A percentile compares a stretch with the other conserved stretches of the same genome.
Conservation (phyloP, 2,329 filamentous ascomycete species). For the Botryotinia calthae region DNA sequence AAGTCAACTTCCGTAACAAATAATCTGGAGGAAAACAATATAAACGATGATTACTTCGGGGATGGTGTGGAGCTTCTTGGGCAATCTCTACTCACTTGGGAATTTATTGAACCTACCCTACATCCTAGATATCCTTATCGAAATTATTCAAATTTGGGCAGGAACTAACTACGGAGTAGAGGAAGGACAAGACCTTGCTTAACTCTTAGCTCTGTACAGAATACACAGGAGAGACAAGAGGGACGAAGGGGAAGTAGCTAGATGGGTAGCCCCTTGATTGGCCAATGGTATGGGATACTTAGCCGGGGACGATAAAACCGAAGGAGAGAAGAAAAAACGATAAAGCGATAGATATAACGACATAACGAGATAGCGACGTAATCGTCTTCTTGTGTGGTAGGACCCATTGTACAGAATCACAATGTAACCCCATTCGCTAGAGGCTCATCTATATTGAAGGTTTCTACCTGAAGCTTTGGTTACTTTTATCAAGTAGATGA, state of each 20-base stretch:
- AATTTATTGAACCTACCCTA: background rate
- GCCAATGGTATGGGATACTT: background rate
- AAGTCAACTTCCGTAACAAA: background rate
- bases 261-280: background rate
- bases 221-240: background rate
- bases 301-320: background rate
- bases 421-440: background rate
- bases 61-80: background rate
- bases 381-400: background rate
- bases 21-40: background rate
- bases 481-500: background rate
- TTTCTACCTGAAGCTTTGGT: background rate
- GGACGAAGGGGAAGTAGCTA: background rate
- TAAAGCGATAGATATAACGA: background rate
- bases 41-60: constrained; percentile 1
- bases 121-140: background rate
- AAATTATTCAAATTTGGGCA: constrained; percentile 5
- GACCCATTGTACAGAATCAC: background rate
- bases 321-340: too few species aligned
- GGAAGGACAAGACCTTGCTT: background rate
- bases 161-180: background rate
- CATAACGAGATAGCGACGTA: background rate
- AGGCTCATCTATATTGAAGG: background rate
- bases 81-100: background rate
- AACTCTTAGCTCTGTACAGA: background rate